phyloP scores from a whole-genome alignment of 768 basidiomycete genomes.

The Coprinellus aureogranulatus region DNA sequence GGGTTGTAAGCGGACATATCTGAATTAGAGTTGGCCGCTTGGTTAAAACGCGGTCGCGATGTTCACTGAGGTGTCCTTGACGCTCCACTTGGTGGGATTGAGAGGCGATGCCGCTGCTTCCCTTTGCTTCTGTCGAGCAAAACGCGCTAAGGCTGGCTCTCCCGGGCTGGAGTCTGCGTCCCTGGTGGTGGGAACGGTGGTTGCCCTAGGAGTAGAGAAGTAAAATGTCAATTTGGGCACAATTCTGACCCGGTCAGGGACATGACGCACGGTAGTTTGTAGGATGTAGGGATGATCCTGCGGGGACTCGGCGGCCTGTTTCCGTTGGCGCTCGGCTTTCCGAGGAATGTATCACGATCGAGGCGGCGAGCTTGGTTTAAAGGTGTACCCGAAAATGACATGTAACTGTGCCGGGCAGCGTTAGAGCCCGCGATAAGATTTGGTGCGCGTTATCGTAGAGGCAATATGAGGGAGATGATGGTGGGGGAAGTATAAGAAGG shows the following conservation, averaged over 20 bases:
- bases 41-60: conserved; percentile 75
- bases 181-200: conserved; percentile 42
- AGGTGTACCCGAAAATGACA: conserved; percentile 86
- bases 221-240: conserved; percentile 1
- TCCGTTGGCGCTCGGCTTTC: conserved; percentile 46
- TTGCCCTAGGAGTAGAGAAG: conserved; percentile 8
- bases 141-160: conserved; percentile 41
- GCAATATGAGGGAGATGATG: neutral
- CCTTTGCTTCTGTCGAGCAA: conserved; percentile 43
- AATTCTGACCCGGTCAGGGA: conserved; percentile 15
- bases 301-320: conserved; percentile 37
- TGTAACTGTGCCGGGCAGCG: conserved; percentile 38
- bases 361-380: conserved; percentile 84
- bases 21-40: conserved; percentile 58
- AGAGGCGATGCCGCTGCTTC: conserved; percentile 41
- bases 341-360: conserved; percentile 76
- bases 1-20: conserved; percentile 39
- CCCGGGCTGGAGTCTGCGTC: conserved; percentile 31
- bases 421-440: conserved; percentile 1
- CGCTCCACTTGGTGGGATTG: conserved; percentile 68
- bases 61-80: conserved; percentile 84
- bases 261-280: conserved; percentile 63
- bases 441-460: neutral
- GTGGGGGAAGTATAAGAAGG: neutral
- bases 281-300: conserved; percentile 53